Conservation (phyloP, 1,139 yeast species). For the Geotrichum reessii region DNA sequence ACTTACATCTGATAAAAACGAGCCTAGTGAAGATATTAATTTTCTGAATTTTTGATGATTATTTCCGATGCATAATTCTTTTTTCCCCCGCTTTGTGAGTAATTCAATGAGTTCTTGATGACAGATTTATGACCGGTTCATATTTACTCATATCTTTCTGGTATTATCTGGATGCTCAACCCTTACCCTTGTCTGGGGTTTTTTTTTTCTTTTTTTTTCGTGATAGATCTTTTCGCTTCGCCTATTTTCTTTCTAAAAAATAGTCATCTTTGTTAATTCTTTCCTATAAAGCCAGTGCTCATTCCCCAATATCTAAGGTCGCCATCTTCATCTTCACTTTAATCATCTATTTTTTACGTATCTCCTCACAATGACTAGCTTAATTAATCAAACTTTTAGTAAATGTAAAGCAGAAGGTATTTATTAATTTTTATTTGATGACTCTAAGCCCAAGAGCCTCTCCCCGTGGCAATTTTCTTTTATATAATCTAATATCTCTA, state of each 20-base stretch:
- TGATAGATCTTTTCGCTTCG: background rate
- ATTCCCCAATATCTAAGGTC: background rate
- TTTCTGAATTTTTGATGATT: conserved; percentile 1
- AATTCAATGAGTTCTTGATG: background rate
- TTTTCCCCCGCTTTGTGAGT: background rate
- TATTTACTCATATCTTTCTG: too few species aligned
- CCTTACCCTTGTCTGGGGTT: conserved; percentile 6
- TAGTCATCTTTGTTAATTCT: background rate
- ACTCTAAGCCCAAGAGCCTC: background rate
- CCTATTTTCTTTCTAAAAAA: background rate
- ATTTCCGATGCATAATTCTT: conserved; percentile 13
- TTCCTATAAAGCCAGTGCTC: background rate
- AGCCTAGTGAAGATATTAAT: background rate
- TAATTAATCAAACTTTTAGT: conserved; percentile 63
- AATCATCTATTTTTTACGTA: background rate
- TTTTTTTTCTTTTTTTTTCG: background rate
- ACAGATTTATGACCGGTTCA: background rate
- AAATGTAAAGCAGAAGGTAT: conserved; percentile 57
- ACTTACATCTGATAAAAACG: conserved; percentile 14
- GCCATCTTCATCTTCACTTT: background rate
- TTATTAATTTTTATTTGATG: conserved; percentile 12
- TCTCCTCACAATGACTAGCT: conserved; percentile 51
- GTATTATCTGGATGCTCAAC: too few species aligned
- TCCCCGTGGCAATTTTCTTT: background rate
- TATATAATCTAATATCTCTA: background rate